phyloP scores from a whole-genome alignment of 2,329 filamentous ascomycete species.

The Penicillium sp. region DNA sequence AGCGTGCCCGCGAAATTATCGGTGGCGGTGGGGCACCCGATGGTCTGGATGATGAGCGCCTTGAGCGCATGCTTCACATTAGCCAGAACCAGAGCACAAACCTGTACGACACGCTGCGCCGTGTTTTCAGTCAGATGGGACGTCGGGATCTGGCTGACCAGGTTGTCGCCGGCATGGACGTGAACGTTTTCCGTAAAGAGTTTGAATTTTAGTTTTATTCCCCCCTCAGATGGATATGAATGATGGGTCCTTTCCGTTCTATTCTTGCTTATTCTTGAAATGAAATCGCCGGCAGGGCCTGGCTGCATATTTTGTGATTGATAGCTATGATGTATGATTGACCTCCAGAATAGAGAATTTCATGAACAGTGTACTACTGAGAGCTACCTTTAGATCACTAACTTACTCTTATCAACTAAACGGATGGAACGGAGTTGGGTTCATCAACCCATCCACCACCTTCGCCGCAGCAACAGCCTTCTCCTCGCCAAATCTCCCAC shows the following conservation, averaged over 20 bases:
- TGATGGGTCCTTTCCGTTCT: background rate
- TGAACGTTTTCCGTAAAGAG: constrained; percentile 82
- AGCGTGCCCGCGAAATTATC: constrained; percentile 80
- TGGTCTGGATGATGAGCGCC: constrained; percentile 64
- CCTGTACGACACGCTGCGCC: constrained; percentile 86
- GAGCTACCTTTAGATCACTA: background rate
- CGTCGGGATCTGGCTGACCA: constrained; percentile 82
- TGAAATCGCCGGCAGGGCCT: constrained; percentile 11
- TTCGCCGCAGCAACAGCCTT: constrained; percentile 33
- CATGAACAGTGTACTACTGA: background rate
- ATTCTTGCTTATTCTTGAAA: constrained; percentile 3
- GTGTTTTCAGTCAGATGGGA: constrained; percentile 97
- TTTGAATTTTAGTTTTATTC: constrained; percentile 71
- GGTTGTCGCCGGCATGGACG: constrained; percentile 87
- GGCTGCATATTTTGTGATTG: constrained; percentile 10
- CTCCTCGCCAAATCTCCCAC: constrained; percentile 35
- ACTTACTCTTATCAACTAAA: background rate
- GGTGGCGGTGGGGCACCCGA: constrained; percentile 52
- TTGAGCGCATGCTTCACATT: constrained; percentile 78
- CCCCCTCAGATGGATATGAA: constrained; percentile 2
- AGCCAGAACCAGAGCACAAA: constrained; percentile 94
- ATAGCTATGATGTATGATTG: background rate
- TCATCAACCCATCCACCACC: constrained; percentile 28
- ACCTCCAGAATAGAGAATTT: background rate
- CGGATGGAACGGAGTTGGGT: constrained; percentile 14